Percentiles rank a stretch among this genome's conserved stretches.
These are phyloP conservation scores for Dryas octopetala DNA, from an alignment of 306 rosid genomes.

Conservation along the genomic window DNA sequence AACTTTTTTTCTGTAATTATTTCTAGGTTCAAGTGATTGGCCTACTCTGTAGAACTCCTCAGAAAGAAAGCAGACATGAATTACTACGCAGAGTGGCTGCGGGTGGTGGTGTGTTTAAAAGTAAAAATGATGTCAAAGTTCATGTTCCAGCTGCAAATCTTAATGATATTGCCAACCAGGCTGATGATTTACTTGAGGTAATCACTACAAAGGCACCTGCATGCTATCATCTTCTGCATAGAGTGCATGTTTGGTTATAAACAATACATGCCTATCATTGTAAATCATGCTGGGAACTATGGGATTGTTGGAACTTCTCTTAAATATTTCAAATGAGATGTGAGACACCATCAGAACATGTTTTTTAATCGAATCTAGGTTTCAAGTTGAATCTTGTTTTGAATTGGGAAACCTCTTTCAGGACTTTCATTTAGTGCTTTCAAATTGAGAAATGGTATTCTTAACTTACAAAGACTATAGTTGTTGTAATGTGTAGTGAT, in stretches of 20 bases:
- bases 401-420: neutral
- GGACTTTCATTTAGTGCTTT: neutral
- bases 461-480: neutral
- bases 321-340: neutral
- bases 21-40: slow-evolving; percentile 90
- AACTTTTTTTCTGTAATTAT: neutral
- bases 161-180: slow-evolving; percentile 92
- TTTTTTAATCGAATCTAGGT: neutral
- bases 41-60: slow-evolving; percentile 87
- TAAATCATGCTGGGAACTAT: neutral
- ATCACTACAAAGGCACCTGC: slow-evolving; percentile 13
- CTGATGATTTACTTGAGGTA: slow-evolving; percentile 97
- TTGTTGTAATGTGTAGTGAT: neutral
- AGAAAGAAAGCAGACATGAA: slow-evolving; percentile 85
- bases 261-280: neutral
- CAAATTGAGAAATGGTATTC: neutral
- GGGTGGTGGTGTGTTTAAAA: slow-evolving; percentile 82
- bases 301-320: neutral
- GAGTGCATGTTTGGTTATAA: neutral
- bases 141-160: slow-evolving; percentile 90
- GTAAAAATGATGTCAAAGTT: slow-evolving; percentile 55
- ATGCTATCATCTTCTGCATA: slow-evolving; percentile 10
- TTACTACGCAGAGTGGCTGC: slow-evolving; percentile 87
- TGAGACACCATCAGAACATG: neutral
- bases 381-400: neutral